Base-by-base conservation (phyloP, 805 yeast genomes). In the Lipomyces kockii region DNA sequence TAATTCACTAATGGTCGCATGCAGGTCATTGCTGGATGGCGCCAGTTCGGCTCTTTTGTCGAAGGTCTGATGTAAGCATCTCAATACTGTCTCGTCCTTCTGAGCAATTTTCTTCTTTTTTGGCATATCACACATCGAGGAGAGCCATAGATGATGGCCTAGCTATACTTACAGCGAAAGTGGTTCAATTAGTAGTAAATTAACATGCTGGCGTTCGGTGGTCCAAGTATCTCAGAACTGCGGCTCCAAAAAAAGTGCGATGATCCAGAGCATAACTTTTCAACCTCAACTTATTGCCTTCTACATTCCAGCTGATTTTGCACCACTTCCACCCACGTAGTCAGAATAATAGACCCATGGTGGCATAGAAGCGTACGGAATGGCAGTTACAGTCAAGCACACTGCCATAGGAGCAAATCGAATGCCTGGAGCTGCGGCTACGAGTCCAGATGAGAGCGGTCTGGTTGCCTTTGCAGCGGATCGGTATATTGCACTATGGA, bases 401-500 rank as follows among this genome's bases (percentile, higher is more conserved):
- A 53, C 54, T 53, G 54, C 66, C 39, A 64, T 69, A n/a, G 72
- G 72, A n/a, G 72, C 69, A 5, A 67, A 67, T 39, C 63, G 85
- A 35, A 84, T 77, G 3, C 79, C 83, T 63, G 85, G 82, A 71
- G 83, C 82, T 61, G 85, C 85, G 20, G 84, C 85, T 5, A 84
- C 84, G 34, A 84, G 84, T 1, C 85, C 85, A 5, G 85, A 82
- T 51, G 74, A 79, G 52, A 79, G 84, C 3, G 85, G 85, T 27
- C 64, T 84, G 3, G 82, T 89, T 6, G 96, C 95, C 0, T 91
- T 82, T 76, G 97, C 93, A 7, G 91, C 95, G 0, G 85, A 86
- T 1, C 82, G 80, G 55, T 83, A 85, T 20, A 80, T 90, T 60
- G 92, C 94, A 0, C 76, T 91, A 51, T 89, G 92, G 88, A 79